These are phyloP conservation scores for Brassica juncea DNA, from an alignment of 345 rosid genomes.

Conservation along the genomic window DNA sequence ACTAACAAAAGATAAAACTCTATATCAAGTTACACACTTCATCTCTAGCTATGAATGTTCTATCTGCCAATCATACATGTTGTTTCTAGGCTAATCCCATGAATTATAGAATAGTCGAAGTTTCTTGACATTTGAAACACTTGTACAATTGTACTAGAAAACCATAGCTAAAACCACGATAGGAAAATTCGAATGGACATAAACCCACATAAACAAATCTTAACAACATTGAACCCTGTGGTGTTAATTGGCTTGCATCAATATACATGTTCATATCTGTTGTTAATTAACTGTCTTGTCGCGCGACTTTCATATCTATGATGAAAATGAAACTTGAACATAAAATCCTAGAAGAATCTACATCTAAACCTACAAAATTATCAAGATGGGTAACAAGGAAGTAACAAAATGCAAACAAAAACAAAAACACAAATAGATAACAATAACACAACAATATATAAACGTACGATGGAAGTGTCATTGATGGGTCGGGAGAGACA, in stretches of 20 bases:
- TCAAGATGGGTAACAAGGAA: neutral
- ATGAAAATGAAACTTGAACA: neutral
- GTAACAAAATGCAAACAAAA: neutral
- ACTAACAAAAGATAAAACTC: neutral
- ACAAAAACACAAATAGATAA: neutral
- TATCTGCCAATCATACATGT: neutral
- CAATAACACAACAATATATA: neutral
- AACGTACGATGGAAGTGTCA: constrained; percentile 65
- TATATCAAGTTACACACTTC: neutral
- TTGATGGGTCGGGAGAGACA: constrained; percentile 52
- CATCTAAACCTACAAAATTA: neutral
- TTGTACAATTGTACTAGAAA: neutral
- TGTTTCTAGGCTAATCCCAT: neutral
- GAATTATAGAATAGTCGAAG: neutral
- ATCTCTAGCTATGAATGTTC: neutral
- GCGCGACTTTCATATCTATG: neutral
- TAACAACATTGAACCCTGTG: neutral
- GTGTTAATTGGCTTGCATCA: neutral
- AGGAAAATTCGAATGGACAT: neutral
- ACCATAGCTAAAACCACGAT: neutral
- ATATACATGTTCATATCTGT: neutral
- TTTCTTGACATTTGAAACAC: neutral
- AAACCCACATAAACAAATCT: neutral
- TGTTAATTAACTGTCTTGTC: neutral
- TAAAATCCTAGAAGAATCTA: neutral